phyloP scores from a whole-genome alignment of 2,329 filamentous ascomycete species.

The Aspergillus sp. region DNA sequence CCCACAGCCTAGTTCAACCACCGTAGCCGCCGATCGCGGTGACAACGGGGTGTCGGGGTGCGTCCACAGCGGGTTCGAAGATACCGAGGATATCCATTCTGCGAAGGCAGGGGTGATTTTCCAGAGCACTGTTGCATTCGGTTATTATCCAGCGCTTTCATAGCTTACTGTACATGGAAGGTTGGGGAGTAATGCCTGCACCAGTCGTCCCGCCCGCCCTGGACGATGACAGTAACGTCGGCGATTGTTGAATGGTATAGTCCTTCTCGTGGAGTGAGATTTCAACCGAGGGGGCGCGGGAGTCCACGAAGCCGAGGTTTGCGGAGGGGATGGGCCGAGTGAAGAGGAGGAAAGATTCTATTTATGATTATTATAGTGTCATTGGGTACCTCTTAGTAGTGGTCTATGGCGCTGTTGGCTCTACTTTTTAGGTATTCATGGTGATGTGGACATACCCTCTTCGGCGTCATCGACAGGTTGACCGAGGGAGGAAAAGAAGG shows the following conservation, averaged over 20 bases:
- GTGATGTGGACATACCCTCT: constrained; percentile 44
- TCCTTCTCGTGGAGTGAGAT: constrained; percentile 62
- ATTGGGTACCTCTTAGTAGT: not conserved
- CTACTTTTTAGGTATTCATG: not conserved
- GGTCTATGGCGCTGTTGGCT: too few species aligned
- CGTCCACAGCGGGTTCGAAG: constrained; percentile 54
- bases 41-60: constrained; percentile 42
- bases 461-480: constrained; percentile 49
- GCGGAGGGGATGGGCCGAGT: constrained; percentile 64
- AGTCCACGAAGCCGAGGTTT: constrained; percentile 78
- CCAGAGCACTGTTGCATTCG: constrained; percentile 62
- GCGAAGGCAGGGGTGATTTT: constrained; percentile 79
- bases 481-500: constrained; percentile 38
- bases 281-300: constrained; percentile 56
- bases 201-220: constrained; percentile 66
- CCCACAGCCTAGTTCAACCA: constrained; percentile 83
- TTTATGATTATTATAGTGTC: constrained; percentile 1
- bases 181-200: constrained; percentile 42
- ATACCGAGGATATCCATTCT: constrained; percentile 59
- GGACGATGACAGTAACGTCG: constrained; percentile 67
- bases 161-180: too few species aligned
- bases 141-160: too few species aligned
- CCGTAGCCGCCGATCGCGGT: constrained; percentile 40
- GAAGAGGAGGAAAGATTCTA: constrained; percentile 86
- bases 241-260: constrained; percentile 73